These are phyloP conservation scores for Saccharomyces hybrid DNA, from an alignment of 1,139 yeast genomes.

Conservation along the genomic window DNA sequence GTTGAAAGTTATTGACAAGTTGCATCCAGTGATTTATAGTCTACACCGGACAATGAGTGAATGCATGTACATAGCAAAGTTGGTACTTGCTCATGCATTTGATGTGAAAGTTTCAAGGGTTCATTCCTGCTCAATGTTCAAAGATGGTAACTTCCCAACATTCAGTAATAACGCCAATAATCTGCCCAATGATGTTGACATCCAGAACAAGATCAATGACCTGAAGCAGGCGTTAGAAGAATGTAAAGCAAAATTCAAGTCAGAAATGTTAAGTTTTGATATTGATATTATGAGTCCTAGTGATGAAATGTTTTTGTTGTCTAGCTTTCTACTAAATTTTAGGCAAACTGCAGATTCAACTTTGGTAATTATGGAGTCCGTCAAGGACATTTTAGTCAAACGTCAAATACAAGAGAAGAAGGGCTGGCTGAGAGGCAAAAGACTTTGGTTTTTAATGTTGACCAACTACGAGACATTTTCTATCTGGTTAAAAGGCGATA, in stretches of 20 bases:
- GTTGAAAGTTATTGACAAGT: constrained; percentile 29
- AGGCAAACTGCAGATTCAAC: constrained; percentile 36
- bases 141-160: constrained; percentile 9
- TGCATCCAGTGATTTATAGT: constrained; percentile 31
- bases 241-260: constrained; percentile 32
- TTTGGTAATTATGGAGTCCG: constrained; percentile 31
- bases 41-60: constrained; percentile 33
- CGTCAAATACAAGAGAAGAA: constrained; percentile 32
- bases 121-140: constrained; percentile 17
- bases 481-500: constrained; percentile 33
- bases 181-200: constrained; percentile 19
- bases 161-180: constrained; percentile 13
- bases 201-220: constrained; percentile 27
- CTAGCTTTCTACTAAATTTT: constrained; percentile 42
- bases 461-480: constrained; percentile 31
- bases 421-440: constrained; percentile 35
- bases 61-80: constrained; percentile 31
- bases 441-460: constrained; percentile 39
- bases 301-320: constrained; percentile 43
- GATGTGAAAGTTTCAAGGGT: constrained; percentile 33
- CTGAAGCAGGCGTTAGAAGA: constrained; percentile 31
- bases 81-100: constrained; percentile 35
- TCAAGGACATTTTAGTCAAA: constrained; percentile 29
- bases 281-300: constrained; percentile 36
- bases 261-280: constrained; percentile 28